Conservation (phyloP, 2,329 filamentous ascomycete species). For the Fusarium circinatum region DNA sequence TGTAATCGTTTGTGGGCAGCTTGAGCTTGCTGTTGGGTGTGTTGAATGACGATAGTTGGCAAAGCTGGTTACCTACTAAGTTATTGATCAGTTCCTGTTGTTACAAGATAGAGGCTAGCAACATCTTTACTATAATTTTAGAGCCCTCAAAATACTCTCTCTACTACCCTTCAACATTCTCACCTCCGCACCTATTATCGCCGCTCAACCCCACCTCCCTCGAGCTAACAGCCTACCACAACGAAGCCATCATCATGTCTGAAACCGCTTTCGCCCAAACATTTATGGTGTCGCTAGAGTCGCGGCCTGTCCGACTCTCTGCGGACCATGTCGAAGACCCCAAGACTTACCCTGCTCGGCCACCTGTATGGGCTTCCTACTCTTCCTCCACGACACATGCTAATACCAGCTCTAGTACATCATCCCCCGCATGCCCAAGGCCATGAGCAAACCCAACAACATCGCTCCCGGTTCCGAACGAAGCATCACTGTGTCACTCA, state of each 20-base stretch:
- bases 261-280: constrained; percentile 86
- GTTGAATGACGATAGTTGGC: constrained; percentile 33
- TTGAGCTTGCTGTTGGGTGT: constrained; percentile 25
- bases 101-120: neutral
- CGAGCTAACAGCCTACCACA: constrained; percentile 5
- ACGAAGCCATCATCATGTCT: constrained; percentile 65
- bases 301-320: constrained; percentile 82
- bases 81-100: neutral
- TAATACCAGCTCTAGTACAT: constrained; percentile 65
- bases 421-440: constrained; percentile 73
- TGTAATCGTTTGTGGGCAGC: constrained; percentile 35
- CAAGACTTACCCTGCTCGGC: constrained; percentile 77
- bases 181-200: neutral
- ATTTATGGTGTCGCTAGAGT: constrained; percentile 84
- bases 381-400: neutral
- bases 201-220: constrained; percentile 39
- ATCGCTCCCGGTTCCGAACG: constrained; percentile 64
- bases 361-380: constrained; percentile 67
- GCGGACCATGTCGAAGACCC: constrained; percentile 91
- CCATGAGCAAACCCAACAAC: constrained; percentile 61
- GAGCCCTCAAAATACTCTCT: neutral
- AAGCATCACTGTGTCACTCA: constrained; percentile 70
- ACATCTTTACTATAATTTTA: neutral
- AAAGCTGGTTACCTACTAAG: neutral
- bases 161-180: neutral